Base-by-base conservation (phyloP, 148 eudicot species). In the Nyssa sinensis region DNA sequence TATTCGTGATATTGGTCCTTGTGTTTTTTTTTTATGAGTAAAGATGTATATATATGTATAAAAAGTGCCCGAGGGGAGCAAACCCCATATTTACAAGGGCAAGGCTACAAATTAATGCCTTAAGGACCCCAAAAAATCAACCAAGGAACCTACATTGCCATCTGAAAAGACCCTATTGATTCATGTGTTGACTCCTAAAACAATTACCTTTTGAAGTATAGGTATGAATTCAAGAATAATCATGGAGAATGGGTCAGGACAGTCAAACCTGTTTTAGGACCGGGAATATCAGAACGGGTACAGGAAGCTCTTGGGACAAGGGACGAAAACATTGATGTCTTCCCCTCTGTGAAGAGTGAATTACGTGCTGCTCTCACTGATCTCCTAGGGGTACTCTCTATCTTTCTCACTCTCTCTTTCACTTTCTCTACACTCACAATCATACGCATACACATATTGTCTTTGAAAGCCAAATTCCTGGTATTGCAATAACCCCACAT, bases 191-290 rank as follows among this genome's bases (percentile, higher is more conserved):
- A 76, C 70, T 64, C 11, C 17, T 69, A n/a, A 28, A 24, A 62
- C 12, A n/a, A 30, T 66, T 28, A 47, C 28, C 60, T 24, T 65
- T 57, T 61, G 68, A 79, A 71, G 53, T 31, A 19, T 74, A 92
- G 97, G 78, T 69, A 82, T 74, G 97, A 94, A 79, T 92, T 94
- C 79, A 94, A 90, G 86, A 85, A 81, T 34, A 94, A 94, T 79
- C 97, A 94, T 67, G 90, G 88, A 57, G 93, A 87, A 71, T 94
- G 98, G 98, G 83, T 92, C 33, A 75, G 73, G 71, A 60, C 88
- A 0, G 84, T 81, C 0, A 85, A 90, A 76, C 98, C 97, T 66
- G 69, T 77, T 59, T 74, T 94, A 62, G 96, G 97, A 62, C 98
- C 97, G 0, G 96, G 92, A 23, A 73, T 92, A 90, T 72, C 86